Evolutionary conservation across 2,329 filamentous ascomycete species (phyloP), one percentile per base, ranked within the genome.

Genomic region (Colletotrichum scovillei): DNA sequence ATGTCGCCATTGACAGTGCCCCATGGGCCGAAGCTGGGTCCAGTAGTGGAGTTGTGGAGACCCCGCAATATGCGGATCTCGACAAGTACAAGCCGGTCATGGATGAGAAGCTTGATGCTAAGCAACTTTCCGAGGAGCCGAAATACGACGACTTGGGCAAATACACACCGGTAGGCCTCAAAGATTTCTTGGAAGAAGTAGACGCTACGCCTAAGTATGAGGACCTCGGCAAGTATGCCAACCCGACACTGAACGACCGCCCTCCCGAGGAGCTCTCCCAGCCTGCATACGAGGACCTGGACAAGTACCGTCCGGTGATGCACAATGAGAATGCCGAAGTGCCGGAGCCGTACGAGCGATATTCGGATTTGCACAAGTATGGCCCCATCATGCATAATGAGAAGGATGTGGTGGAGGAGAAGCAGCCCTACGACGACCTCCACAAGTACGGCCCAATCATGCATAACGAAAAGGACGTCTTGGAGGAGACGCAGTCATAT

Each of bases 121-220:
- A 72, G 19, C 74, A 78, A 68, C 32, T 49, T 28, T 28, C 63
- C 38, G 52, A 58, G 16, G 53, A 77, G 14, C 70, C 78, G 38
- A 73, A 80, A 42, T 84, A 86, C 68, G 79, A 85, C 3, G 86
- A 88, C 60, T 77, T 88, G 58, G 75, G 81, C 68, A 78, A 83
- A 52, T 86, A 86, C 71, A 79, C 78, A 1, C 80, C 83, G 4
- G 78, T 81, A 12, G 72, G 69, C 22, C 63, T 74, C 12, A 46
- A 35, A 6, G 69, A 74, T 19, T 65, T 73, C 30, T 19, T 67
- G n/a, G 59, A 49, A 22, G 68, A 72, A 19, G 28, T 16, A 1
- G 38, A 62, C 11, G 42, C 67, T 7, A 52, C 38, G 19, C 57
- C 72, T 24, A 72, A 65, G 19, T 86, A 85, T 66, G 78, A 84